Percentiles rank a stretch among this genome's conserved stretches.
These are phyloP conservation scores for Plasmodium falciparum DNA, from an alignment of 169 alveolate species.

Conservation along the genomic window DNA sequence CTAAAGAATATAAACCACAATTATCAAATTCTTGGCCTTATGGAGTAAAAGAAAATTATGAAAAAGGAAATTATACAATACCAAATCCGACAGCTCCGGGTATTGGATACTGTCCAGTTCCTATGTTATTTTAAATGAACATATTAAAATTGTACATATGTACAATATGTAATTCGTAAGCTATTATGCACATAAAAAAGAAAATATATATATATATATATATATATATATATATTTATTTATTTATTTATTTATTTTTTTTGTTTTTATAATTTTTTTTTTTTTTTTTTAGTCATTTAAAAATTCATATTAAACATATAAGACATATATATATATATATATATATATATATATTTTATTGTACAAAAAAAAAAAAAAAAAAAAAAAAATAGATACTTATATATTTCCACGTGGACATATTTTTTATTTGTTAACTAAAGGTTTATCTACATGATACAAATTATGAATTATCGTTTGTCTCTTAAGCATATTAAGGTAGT, in stretches of 20 bases:
- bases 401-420: background rate
- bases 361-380: slow-evolving; percentile 1
- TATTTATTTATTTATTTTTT: too few relatives aligned
- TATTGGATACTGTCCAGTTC: slow-evolving; percentile 89
- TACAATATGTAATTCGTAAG: too few relatives aligned
- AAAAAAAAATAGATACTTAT: slow-evolving; percentile 5
- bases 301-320: background rate
- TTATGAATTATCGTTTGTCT: slow-evolving; percentile 74
- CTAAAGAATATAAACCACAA: slow-evolving; percentile 82
- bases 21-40: slow-evolving; percentile 86
- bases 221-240: too few relatives aligned
- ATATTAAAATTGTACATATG: background rate
- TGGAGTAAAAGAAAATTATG: slow-evolving; percentile 85
- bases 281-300: too few relatives aligned
- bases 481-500: slow-evolving; percentile 69
- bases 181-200: too few relatives aligned
- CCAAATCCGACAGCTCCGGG: slow-evolving; percentile 89
- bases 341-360: background rate
- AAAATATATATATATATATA: too few relatives aligned
- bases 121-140: slow-evolving; percentile 78
- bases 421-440: slow-evolving; percentile 61
- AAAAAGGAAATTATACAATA: slow-evolving; percentile 85
- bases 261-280: too few relatives aligned
- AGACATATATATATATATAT: background rate
- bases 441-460: slow-evolving; percentile 75